Evolutionary conservation across 75 land plant genomes (phyloP).

Genomic region (Pinus tabuliformis): DNA sequence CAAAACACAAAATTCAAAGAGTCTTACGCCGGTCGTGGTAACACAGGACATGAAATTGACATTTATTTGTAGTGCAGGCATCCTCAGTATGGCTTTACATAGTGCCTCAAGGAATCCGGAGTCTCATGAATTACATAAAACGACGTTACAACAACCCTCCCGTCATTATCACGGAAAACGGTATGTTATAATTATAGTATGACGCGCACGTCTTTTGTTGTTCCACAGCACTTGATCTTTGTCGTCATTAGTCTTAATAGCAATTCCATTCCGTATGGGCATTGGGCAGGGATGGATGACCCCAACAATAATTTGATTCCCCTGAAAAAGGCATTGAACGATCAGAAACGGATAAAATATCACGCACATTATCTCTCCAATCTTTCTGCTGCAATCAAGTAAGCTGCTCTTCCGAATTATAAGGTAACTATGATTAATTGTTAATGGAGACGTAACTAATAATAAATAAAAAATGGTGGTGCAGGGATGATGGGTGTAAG

Average conservation of each 20-base stretch:
- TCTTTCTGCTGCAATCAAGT: constrained; percentile 66
- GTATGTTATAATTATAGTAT: constrained; percentile 5
- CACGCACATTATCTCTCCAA: constrained; percentile 56
- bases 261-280: not conserved
- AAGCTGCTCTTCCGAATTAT: not conserved
- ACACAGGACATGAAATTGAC: not conserved
- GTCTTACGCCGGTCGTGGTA: no score
- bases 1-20: not conserved
- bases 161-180: constrained; percentile 76
- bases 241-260: not conserved
- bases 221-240: no score
- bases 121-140: constrained; percentile 64
- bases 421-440: no score
- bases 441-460: no score
- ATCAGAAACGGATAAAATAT: constrained; percentile 67
- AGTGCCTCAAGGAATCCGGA: constrained; percentile 71
- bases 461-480: no score
- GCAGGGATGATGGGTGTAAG: constrained; percentile 8
- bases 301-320: constrained; percentile 42
- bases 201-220: not conserved
- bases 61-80: constrained; percentile 34
- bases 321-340: constrained; percentile 55
- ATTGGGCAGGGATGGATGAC: constrained; percentile 75
- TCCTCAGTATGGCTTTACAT: constrained; percentile 71
- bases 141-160: constrained; percentile 60